These are phyloP conservation scores for Fistulifera pelliculosa DNA, from an alignment of 108 stramenopile genomes.

Conservation along the genomic window DNA sequence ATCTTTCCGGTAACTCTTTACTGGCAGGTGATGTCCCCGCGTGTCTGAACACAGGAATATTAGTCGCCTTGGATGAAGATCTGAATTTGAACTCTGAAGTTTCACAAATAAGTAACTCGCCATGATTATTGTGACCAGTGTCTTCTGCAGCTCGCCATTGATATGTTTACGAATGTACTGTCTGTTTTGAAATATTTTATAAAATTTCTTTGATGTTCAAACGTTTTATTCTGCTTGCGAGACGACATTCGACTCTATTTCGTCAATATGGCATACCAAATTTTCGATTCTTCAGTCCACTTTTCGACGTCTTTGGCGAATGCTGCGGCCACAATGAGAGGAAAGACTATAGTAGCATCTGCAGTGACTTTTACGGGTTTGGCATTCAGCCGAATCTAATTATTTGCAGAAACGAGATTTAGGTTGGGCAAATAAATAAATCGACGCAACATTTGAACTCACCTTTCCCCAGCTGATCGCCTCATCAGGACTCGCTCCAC, in stretches of 20 bases:
- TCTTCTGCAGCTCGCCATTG: too few species aligned
- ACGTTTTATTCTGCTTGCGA: too few species aligned
- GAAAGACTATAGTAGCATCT: conserved; percentile 95
- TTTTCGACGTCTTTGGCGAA: conserved; percentile 92
- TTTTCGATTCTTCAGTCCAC: conserved; percentile 61
- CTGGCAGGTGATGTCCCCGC: not conserved
- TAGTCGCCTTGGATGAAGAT: too few species aligned
- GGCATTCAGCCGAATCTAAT: conserved; percentile 75
- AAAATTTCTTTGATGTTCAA: too few species aligned
- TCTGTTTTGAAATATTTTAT: too few species aligned
- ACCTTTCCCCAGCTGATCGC: conserved; percentile 99
- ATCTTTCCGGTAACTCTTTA: conserved; percentile 1
- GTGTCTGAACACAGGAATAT: not conserved
- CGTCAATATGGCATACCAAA: conserved; percentile 63
- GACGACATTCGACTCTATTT: conserved; percentile 6
- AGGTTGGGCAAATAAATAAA: conserved; percentile 96
- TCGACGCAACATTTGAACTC: conserved; percentile 82
- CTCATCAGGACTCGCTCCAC: conserved; percentile 96
- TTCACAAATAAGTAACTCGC: too few species aligned
- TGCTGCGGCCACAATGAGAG: conserved; percentile 93
- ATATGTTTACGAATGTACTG: too few species aligned
- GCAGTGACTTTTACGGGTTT: conserved; percentile 93
- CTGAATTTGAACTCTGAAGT: too few species aligned
- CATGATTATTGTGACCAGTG: too few species aligned
- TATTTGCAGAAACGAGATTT: conserved; percentile 78